These are phyloP conservation scores for Tremellales sp. DNA, from an alignment of 1,284 basidiomycete genomes.

Conservation along the genomic window DNA sequence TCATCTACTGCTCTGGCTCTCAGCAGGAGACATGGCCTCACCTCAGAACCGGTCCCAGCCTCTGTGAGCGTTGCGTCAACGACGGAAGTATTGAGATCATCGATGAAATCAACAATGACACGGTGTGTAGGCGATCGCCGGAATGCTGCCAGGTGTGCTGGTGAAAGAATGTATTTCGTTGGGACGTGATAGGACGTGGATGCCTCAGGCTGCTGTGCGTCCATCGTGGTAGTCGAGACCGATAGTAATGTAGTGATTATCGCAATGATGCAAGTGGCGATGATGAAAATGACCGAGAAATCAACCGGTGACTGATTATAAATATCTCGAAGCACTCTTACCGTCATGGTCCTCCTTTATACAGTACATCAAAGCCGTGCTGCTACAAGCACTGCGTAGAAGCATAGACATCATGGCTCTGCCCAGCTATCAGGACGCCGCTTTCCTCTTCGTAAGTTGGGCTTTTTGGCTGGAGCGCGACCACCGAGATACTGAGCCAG, in stretches of 20 bases:
- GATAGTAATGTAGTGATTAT: too few species aligned
- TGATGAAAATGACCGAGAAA: not conserved
- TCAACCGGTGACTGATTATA: not conserved
- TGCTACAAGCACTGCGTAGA: too few species aligned
- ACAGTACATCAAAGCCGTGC: conserved; percentile 2
- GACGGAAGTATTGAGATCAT: conserved; percentile 70
- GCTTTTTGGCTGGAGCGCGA: not conserved
- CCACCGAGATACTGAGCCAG: too few species aligned
- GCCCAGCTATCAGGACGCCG: conserved; percentile 33
- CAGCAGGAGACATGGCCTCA: conserved; percentile 43
- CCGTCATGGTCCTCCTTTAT: not conserved
- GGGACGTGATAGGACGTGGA: conserved; percentile 37
- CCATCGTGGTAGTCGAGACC: too few species aligned
- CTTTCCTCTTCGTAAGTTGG: conserved; percentile 42
- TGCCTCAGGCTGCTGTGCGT: not conserved
- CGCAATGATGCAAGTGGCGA: too few species aligned
- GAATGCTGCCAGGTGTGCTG: conserved; percentile 76
- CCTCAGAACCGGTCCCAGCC: conserved; percentile 56
- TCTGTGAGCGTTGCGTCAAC: conserved; percentile 74
- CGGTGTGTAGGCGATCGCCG: conserved; percentile 68
- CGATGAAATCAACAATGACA: conserved; percentile 68
- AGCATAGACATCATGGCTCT: too few species aligned
- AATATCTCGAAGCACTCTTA: not conserved
- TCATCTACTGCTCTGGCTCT: conserved; percentile 1
- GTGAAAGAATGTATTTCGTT: conserved; percentile 72